These are phyloP conservation scores for Phanerochaete carnosa DNA, from an alignment of 768 basidiomycete genomes.

Conservation along the genomic window DNA sequence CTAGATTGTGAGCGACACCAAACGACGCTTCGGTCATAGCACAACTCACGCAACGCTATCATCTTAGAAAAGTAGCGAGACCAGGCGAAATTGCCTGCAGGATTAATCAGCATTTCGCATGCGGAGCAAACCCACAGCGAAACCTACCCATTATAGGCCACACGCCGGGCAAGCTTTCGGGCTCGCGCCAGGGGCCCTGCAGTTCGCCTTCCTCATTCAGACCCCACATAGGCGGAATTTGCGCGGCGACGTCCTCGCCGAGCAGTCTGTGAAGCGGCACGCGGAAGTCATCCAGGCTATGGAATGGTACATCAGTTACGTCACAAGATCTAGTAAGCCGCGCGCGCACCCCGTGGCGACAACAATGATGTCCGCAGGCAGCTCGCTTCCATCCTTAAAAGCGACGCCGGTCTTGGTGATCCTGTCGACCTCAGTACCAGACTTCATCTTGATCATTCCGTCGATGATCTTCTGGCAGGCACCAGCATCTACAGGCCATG, in stretches of 20 bases:
- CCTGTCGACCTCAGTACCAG: neutral
- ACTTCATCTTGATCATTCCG: neutral
- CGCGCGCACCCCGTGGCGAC: neutral
- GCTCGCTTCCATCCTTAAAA: slow-evolving; percentile 20
- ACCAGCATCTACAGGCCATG: neutral
- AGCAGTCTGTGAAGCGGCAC: slow-evolving; percentile 30
- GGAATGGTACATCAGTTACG: neutral
- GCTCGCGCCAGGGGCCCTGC: slow-evolving; percentile 46
- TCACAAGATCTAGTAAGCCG: neutral
- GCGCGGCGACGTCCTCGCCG: slow-evolving; percentile 41
- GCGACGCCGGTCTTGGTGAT: slow-evolving; percentile 25
- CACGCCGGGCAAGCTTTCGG: slow-evolving; percentile 49
- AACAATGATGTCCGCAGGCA: neutral
- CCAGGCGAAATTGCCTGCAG: slow-evolving; percentile 49
- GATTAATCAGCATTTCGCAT: neutral
- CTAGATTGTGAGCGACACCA: neutral
- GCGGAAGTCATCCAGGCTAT: slow-evolving; percentile 9
- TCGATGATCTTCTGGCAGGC: too few species aligned
- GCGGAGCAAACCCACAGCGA: too few species aligned
- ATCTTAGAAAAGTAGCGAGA: slow-evolving; percentile 68
- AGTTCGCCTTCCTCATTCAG: slow-evolving; percentile 64
- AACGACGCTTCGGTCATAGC: neutral
- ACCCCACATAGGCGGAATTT: slow-evolving; percentile 58
- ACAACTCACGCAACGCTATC: slow-evolving; percentile 56
- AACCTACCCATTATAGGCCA: slow-evolving; percentile 60